Evolutionary conservation across 2,329 filamentous ascomycete species (phyloP), one percentile per base, ranked within the genome.

Genomic region (Trichoderma sp.): DNA sequence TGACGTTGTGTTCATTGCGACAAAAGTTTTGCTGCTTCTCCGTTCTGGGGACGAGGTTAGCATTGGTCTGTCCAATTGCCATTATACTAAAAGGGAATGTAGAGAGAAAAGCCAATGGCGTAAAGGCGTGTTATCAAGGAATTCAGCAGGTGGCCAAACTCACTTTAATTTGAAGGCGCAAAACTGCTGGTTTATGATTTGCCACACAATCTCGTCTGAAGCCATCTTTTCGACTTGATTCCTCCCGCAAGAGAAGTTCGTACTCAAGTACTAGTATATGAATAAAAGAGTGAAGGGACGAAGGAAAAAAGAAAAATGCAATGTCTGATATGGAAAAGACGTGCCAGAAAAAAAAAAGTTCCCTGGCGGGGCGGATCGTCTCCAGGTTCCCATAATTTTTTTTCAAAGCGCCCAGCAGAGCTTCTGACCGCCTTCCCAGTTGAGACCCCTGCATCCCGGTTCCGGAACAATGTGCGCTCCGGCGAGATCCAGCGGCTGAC

Each of bases 181-280:
- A 79, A 96, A 96, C 78, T 95, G 92, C 81, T 96, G 92, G 81
- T 97, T 96, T 74, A 97, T 97, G 69, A 97, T 92, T 79, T 94
- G 90, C 96, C 96, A 99, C 72, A 98, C 91, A 73, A 98, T 96
- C 82, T 98, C 95, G 85, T 98, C 95, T 72, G 93, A 96, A 69
- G 92, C 89, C 92, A 96, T 96, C 68, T 70, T 81, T 76, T 37
- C 24, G 34, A 65, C 56, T 28, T 34, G 28, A 59, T 10, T 63
- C 54, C 24, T 39, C 21, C 39, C 24, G 11, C 7, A 56, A 51
- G 26, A 61, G 32, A 13, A 52, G 0, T 8, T 11, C 26, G 58
- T 8, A 10, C 1, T 21, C 26, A 58, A 56, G 13, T 30, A 32
- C 26, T 51, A 56, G 13, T 30, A 32, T 30, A 28, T 30, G 24